Conservation (phyloP, 2,329 filamentous ascomycete species). For the Apiospora marii region DNA sequence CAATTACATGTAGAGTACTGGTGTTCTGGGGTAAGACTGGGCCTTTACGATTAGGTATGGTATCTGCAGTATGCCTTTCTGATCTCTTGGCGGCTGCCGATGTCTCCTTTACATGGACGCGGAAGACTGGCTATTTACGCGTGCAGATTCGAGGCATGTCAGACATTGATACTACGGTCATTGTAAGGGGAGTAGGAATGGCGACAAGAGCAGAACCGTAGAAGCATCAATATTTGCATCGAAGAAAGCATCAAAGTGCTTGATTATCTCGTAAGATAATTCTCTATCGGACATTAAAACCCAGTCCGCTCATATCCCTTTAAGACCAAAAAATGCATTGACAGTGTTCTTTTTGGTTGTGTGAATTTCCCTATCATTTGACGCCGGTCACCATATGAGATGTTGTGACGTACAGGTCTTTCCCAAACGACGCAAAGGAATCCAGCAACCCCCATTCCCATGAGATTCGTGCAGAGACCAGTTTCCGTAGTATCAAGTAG, state of each 20-base stretch:
- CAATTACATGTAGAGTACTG: not conserved
- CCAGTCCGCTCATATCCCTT: slow-evolving; percentile 21
- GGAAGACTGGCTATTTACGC: not conserved
- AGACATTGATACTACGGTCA: not conserved
- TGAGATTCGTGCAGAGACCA: slow-evolving; percentile 29
- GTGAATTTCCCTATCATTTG: slow-evolving; percentile 68
- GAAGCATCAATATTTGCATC: slow-evolving; percentile 22
- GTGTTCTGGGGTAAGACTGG: slow-evolving; percentile 9
- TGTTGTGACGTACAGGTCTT: slow-evolving; percentile 69
- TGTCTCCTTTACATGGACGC: not conserved
- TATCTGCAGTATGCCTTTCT: not conserved
- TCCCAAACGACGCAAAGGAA: slow-evolving; percentile 64
- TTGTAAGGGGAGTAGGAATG: not conserved
- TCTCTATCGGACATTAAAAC: slow-evolving; percentile 22
- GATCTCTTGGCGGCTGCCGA: not conserved
- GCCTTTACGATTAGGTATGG: not conserved
- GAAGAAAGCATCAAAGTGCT: slow-evolving; percentile 21
- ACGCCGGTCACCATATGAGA: slow-evolving; percentile 65
- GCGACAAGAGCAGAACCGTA: slow-evolving; percentile 7
- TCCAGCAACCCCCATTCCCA: slow-evolving; percentile 50
- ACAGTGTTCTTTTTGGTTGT: slow-evolving; percentile 42
- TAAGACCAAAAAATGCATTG: slow-evolving; percentile 22
- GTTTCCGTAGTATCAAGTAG: slow-evolving; percentile 27
- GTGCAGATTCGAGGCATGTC: not conserved
- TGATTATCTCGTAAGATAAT: slow-evolving; percentile 23